phyloP scores from a whole-genome alignment of 768 basidiomycete species.

The Clitopilus hobsonii region DNA sequence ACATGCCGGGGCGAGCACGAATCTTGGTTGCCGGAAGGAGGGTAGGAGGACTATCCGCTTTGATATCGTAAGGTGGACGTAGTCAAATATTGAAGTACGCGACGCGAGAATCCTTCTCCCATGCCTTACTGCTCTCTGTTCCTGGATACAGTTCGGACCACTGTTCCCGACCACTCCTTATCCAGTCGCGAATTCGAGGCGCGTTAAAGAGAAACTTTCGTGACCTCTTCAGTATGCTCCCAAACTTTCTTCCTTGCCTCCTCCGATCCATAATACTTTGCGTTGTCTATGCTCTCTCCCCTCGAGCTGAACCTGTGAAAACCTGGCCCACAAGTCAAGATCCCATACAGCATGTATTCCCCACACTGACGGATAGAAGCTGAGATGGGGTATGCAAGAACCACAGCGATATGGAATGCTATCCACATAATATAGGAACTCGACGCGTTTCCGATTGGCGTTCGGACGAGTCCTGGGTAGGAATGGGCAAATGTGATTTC shows the following conservation, averaged over 20 bases:
- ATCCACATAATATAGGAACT: slow-evolving; percentile 6
- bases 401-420: slow-evolving; percentile 15
- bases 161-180: too few relatives aligned
- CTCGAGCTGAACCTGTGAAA: slow-evolving; percentile 24
- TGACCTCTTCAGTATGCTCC: slow-evolving; percentile 25
- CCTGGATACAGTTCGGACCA: too few relatives aligned
- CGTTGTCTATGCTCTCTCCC: slow-evolving; percentile 27
- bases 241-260: slow-evolving; percentile 30
- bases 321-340: slow-evolving; percentile 21
- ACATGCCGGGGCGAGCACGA: too few relatives aligned
- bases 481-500: slow-evolving; percentile 33
- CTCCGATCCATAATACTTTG: slow-evolving; percentile 28
- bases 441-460: slow-evolving; percentile 13
- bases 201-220: not conserved
- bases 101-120: too few relatives aligned
- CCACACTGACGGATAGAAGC: slow-evolving; percentile 19
- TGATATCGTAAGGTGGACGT: too few relatives aligned
- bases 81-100: too few relatives aligned
- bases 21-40: too few relatives aligned
- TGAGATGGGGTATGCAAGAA: not conserved
- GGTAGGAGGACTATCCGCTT: too few relatives aligned
- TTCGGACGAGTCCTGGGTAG: slow-evolving; percentile 34
- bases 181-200: too few relatives aligned
- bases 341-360: slow-evolving; percentile 30
- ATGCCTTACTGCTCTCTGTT: too few relatives aligned